phyloP scores from a whole-genome alignment of 768 basidiomycete species.

The Mycena kentingensis region DNA sequence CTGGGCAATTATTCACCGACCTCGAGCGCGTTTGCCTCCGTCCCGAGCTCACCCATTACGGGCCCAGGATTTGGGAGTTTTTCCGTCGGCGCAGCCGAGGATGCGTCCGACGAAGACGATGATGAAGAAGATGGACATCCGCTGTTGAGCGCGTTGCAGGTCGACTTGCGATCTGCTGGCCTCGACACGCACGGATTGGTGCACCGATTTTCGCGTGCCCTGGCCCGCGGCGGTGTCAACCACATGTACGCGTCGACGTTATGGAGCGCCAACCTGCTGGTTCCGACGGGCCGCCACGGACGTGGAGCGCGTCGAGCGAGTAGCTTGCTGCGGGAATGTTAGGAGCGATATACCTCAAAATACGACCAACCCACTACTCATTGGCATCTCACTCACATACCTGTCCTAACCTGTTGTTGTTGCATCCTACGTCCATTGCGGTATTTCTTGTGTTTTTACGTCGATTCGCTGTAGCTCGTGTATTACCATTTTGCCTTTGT shows the following conservation, averaged over 20 bases:
- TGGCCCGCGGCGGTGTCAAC: slow-evolving; percentile 74
- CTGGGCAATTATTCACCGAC: background rate
- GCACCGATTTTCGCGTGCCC: slow-evolving; percentile 71
- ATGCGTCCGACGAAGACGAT: slow-evolving; percentile 32
- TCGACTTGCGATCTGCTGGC: slow-evolving; percentile 66
- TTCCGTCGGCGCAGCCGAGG: slow-evolving; percentile 43
- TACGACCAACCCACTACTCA: background rate
- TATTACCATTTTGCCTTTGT: background rate
- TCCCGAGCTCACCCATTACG: slow-evolving; percentile 2
- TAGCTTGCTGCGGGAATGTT: slow-evolving; percentile 60
- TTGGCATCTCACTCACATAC: background rate
- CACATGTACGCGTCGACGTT: slow-evolving; percentile 87
- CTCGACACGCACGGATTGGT: slow-evolving; percentile 76
- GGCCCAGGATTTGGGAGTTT: slow-evolving; percentile 25
- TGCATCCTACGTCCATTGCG: background rate
- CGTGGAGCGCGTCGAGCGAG: slow-evolving; percentile 50
- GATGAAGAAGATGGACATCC: slow-evolving; percentile 28
- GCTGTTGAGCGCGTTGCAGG: slow-evolving; percentile 47
- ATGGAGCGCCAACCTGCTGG: slow-evolving; percentile 79
- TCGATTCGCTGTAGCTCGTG: too few species aligned
- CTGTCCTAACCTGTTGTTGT: background rate
- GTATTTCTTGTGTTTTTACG: background rate
- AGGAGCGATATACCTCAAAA: slow-evolving; percentile 21
- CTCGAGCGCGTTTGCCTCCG: background rate
- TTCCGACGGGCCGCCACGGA: slow-evolving; percentile 32